Conservation (phyloP, 352 stramenopile species). For the Phytophthora cactorum region DNA sequence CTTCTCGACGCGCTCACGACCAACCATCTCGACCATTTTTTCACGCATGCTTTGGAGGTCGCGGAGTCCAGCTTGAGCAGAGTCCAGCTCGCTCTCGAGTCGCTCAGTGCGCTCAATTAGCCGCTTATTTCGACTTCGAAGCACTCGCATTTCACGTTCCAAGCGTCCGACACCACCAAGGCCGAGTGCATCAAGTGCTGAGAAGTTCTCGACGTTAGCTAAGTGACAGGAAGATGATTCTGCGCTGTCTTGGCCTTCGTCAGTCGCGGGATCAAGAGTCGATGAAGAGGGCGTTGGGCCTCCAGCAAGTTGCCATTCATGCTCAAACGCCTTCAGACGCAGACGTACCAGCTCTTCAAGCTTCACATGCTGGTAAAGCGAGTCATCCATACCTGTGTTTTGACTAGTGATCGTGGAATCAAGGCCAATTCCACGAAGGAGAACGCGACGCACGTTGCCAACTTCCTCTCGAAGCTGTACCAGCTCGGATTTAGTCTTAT, state of each 20-base stretch:
- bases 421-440: constrained; percentile 66
- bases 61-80: constrained; percentile 46
- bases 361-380: constrained; percentile 73
- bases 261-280: constrained; percentile 10
- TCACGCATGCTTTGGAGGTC: constrained; percentile 80
- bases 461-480: constrained; percentile 61
- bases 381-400: constrained; percentile 49
- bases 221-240: constrained; percentile 43
- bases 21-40: constrained; percentile 78
- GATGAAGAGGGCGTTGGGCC: constrained; percentile 9
- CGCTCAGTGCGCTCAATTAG: constrained; percentile 51
- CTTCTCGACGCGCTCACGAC: constrained; percentile 86
- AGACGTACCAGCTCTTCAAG: constrained; percentile 76
- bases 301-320: constrained; percentile 60
- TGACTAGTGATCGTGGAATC: constrained; percentile 30
- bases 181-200: constrained; percentile 53
- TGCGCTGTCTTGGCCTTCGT: constrained; percentile 20
- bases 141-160: constrained; percentile 72
- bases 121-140: constrained; percentile 79
- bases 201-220: constrained; percentile 67
- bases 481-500: constrained; percentile 53
- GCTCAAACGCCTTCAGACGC: constrained; percentile 66
- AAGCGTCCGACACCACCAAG: constrained; percentile 66
- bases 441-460: constrained; percentile 43
- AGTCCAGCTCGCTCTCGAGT: constrained; percentile 63